Evolutionary conservation across 257 asterid genomes (phyloP).

Genomic region (Paulownia fortunei): DNA sequence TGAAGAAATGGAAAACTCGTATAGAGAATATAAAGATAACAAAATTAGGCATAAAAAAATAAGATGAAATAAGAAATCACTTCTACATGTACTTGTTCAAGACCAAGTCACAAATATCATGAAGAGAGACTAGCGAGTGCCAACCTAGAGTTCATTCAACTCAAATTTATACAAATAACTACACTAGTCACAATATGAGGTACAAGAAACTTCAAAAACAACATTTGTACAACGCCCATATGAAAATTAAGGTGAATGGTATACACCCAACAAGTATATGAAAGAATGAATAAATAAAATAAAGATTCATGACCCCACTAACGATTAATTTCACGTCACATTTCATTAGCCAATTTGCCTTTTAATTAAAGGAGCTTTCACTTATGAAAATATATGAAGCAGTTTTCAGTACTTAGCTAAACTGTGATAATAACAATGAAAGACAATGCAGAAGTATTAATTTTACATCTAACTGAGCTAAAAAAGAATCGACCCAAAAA

Average conservation of each 20-base stretch:
- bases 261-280: neutral
- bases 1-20: neutral
- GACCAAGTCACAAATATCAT: neutral
- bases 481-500: neutral
- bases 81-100: neutral
- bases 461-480: neutral
- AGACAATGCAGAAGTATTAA: neutral
- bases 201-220: neutral
- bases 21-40: neutral
- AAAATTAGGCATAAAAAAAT: neutral
- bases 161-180: neutral
- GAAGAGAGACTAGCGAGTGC: neutral
- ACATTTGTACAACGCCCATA: neutral
- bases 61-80: neutral
- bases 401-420: neutral
- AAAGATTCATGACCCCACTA: neutral
- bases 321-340: no score
- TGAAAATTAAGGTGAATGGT: neutral
- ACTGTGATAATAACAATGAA: no score
- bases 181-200: neutral
- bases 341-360: no score
- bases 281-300: neutral
- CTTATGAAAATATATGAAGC: neutral
- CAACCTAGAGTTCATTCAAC: neutral
- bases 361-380: neutral